A percentile compares a stretch with the other conserved stretches of the same genome.
Evolutionary conservation across 805 yeast species (phyloP).

Genomic region (Jamesozyma hellenica): DNA sequence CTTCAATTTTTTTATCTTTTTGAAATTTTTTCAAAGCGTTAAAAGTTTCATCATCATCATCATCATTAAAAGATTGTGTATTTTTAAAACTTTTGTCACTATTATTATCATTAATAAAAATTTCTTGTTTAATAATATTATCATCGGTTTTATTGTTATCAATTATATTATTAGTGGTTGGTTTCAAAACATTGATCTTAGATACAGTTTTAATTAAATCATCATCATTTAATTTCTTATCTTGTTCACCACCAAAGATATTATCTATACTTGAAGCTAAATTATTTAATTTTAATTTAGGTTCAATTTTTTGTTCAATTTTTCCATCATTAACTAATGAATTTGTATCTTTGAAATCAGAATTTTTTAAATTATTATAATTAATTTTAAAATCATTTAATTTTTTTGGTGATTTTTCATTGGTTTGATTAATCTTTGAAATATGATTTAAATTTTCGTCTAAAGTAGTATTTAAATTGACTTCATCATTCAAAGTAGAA

Average conservation of each 20-base stretch:
- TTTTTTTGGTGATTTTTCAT: too few species aligned
- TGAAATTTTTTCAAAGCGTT: constrained; percentile 14
- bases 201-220: background rate
- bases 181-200: background rate
- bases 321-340: too few species aligned
- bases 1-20: constrained; percentile 2
- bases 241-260: constrained; percentile 20
- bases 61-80: background rate
- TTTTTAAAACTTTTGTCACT: constrained; percentile 1
- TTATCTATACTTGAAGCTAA: constrained; percentile 15
- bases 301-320: background rate
- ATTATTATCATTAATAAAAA: background rate
- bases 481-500: too few species aligned
- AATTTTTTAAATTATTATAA: too few species aligned
- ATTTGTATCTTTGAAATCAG: too few species aligned
- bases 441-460: too few species aligned
- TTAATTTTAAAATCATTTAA: too few species aligned
- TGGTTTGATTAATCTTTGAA: too few species aligned
- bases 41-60: constrained; percentile 17
- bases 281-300: background rate
- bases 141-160: background rate
- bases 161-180: background rate
- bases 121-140: background rate
- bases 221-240: constrained; percentile 5
- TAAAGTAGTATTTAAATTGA: too few species aligned